Evolutionary conservation across 2,329 filamentous ascomycete species (phyloP).

Genomic region (Phialemonium atrogriseum): DNA sequence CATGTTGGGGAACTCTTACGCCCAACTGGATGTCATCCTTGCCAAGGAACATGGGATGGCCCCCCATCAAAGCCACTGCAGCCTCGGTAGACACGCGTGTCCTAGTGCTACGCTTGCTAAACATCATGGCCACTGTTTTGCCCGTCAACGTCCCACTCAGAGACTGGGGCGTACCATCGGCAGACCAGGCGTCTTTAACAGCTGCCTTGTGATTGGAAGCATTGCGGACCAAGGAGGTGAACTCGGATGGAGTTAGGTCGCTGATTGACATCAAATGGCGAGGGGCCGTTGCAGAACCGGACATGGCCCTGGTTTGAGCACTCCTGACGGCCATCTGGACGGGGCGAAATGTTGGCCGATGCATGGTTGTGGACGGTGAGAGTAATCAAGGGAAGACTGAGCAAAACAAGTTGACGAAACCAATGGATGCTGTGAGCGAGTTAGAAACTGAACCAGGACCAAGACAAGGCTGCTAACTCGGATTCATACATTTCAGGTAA

Average conservation of each 20-base stretch:
- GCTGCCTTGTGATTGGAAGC: conserved; percentile 67
- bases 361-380: conserved; percentile 7
- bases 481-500: too few relatives aligned
- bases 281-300: conserved; percentile 35
- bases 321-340: conserved; percentile 16
- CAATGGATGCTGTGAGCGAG: too few relatives aligned
- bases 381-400: too few relatives aligned
- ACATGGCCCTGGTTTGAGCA: conserved; percentile 35
- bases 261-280: conserved; percentile 89
- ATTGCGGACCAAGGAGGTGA: conserved; percentile 76
- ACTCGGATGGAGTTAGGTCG: conserved; percentile 72
- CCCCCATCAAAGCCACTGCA: conserved; percentile 79
- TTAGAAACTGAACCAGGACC: too few relatives aligned
- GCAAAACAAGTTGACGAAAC: too few relatives aligned
- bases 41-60: conserved; percentile 92
- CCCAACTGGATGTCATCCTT: conserved; percentile 95
- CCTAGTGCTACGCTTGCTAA: conserved; percentile 90
- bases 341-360: conserved; percentile 14
- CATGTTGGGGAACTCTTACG: conserved; percentile 35
- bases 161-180: conserved; percentile 48
- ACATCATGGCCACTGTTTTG: conserved; percentile 88
- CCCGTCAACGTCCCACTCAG: conserved; percentile 59
- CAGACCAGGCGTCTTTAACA: conserved; percentile 47
- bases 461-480: too few relatives aligned
- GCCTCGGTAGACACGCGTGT: conserved; percentile 91